Evolutionary conservation across 192 early-diverging fungal species (phyloP).

Genomic region (Spizellomyces sp.): DNA sequence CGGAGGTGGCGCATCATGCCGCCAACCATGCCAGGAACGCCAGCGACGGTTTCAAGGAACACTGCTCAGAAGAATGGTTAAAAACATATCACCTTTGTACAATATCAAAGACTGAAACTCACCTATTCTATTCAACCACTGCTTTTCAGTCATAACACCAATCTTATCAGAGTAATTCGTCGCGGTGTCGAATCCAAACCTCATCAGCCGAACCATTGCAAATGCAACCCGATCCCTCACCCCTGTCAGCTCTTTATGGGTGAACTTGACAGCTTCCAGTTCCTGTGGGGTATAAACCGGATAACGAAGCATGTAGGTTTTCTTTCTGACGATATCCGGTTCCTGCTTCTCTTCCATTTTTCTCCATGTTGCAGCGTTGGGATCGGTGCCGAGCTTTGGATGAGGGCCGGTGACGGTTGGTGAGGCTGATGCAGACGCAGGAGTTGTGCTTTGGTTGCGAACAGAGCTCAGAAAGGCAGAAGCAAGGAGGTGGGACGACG

Average conservation of each 20-base stretch:
- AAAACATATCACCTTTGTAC: no score
- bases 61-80: conserved; percentile 20
- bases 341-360: conserved; percentile 10
- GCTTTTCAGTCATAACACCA: conserved; percentile 44
- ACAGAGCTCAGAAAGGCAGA: no score
- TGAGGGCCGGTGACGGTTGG: conserved; percentile 8
- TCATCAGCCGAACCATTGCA: conserved; percentile 32
- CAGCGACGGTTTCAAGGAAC: conserved; percentile 48
- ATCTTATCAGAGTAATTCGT: conserved; percentile 39
- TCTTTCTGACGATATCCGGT: background rate
- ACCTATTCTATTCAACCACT: conserved; percentile 34
- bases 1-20: conserved; percentile 78
- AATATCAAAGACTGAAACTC: background rate
- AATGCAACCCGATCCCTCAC: conserved; percentile 34
- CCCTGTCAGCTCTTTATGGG: conserved; percentile 23
- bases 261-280: conserved; percentile 21
- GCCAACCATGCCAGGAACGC: conserved; percentile 88
- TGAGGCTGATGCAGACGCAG: background rate
- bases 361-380: conserved; percentile 6
- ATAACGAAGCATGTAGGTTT: conserved; percentile 30
- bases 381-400: conserved; percentile 12
- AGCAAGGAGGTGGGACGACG: no score
- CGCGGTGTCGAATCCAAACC: conserved; percentile 34
- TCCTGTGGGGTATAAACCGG: conserved; percentile 40
- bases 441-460: no score